Base-by-base conservation (phyloP, 805 yeast genomes). In the Yarrowia porcina region DNA sequence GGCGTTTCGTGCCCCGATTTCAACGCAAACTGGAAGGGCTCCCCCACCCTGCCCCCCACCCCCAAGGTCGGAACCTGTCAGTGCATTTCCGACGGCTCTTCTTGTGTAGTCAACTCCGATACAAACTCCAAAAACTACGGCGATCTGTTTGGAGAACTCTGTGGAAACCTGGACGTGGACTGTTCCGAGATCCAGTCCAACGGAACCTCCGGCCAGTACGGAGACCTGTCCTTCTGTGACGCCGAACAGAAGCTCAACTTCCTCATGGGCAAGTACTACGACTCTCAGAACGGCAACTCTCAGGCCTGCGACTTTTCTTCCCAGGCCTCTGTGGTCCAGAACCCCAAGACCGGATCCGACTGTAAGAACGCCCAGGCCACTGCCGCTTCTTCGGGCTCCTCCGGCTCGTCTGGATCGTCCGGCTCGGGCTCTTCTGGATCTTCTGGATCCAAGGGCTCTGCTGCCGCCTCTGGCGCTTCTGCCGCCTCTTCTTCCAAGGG, bases 231-330 rank as follows among this genome's bases (percentile, higher is more conserved):
- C 1, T 87, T 78, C 82, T 90, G 96, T 75, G 79, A 83, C 44
- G 79, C 87, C 67, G 82, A 84, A 77, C 88, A 86, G 62, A 84
- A 87, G 77, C 80, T 89, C 69, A 82, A 87, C 63, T 89, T 74
- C 75, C 74, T 88, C 64, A 75, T 89, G 74, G 85, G 88, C 79
- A 74, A 75, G 66, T 89, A 89, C 79, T 85, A 84, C 73, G 73
- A 73, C 57, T 76, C 75, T 39, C 80, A 85, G 65, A 77, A 76
- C 66, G 72, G 73, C 57, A 66, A 68, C 54, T 63, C 73, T 1
- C 74, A 82, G 59, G 92, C 88, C 64, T 89, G 96, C 77, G 83
- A 82, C 73, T 89, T 88, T 74, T 72, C 72, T 63, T 93, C 96
- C 63, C 80, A 86, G 64, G 94, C 92, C 35, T 70, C 87, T n/a